phyloP scores from a whole-genome alignment of 2,329 filamentous ascomycete genomes.

The Pestalotiopsis sp. region DNA sequence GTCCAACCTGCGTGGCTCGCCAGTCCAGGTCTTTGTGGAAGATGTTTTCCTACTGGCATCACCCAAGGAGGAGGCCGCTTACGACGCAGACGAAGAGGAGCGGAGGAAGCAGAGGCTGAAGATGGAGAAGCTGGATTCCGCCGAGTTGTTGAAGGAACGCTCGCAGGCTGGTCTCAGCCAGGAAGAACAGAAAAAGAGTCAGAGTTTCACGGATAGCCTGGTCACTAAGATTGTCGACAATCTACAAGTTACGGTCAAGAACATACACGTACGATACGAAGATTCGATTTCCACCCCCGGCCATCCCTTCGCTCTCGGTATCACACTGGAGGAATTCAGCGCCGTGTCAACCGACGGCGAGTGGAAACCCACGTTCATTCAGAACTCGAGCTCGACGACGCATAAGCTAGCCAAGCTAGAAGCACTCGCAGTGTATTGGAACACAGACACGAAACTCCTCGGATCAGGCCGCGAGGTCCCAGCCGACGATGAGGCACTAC shows the following conservation, averaged over 20 bases:
- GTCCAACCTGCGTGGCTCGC: slow-evolving; percentile 94
- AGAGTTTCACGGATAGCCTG: slow-evolving; percentile 95
- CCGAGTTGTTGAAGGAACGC: slow-evolving; percentile 89
- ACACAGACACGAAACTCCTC: slow-evolving; percentile 86
- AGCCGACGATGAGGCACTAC: slow-evolving; percentile 59
- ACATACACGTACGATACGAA: slow-evolving; percentile 97
- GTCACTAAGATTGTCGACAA: slow-evolving; percentile 98
- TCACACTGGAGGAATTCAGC: slow-evolving; percentile 95
- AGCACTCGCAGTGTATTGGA: slow-evolving; percentile 95
- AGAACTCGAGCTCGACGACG: slow-evolving; percentile 78
- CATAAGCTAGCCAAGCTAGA: slow-evolving; percentile 93
- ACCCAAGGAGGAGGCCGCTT: slow-evolving; percentile 92
- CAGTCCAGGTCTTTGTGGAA: slow-evolving; percentile 92
- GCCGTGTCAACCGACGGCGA: slow-evolving; percentile 93
- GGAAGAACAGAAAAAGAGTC: slow-evolving; percentile 95
- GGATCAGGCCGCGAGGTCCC: slow-evolving; percentile 78
- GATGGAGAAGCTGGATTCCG: slow-evolving; percentile 97
- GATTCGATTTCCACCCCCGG: slow-evolving; percentile 94
- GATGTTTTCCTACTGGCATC: slow-evolving; percentile 96
- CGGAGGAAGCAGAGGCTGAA: slow-evolving; percentile 86
- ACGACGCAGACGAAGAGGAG: slow-evolving; percentile 91
- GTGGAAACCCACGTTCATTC: slow-evolving; percentile 96
- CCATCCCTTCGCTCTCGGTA: slow-evolving; percentile 89
- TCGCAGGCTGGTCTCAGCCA: slow-evolving; percentile 90
- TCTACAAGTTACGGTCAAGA: slow-evolving; percentile 95